Conservation (phyloP, 139 green algal species). For the Auxenochlorella pyrenoidosa region DNA sequence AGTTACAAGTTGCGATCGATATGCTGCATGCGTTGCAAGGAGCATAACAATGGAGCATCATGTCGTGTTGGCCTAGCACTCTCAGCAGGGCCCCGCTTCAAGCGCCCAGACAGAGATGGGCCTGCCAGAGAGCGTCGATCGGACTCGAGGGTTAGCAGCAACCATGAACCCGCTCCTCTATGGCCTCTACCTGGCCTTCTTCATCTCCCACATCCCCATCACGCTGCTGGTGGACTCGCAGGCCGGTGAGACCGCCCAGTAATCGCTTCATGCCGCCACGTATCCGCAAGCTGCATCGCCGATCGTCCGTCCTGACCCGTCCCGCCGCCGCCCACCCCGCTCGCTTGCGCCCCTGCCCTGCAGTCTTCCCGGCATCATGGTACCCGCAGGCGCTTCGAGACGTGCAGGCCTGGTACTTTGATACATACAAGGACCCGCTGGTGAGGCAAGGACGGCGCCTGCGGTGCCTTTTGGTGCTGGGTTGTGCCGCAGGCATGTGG, state of each 20-base stretch:
- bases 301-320: too few species aligned
- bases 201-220: slow-evolving; percentile 79
- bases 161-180: slow-evolving; percentile 30
- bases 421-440: slow-evolving; percentile 68
- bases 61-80: neutral
- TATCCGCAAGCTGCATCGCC: neutral
- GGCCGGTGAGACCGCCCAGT: slow-evolving; percentile 36
- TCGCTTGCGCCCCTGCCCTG: neutral
- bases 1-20: too few species aligned
- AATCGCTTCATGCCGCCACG: neutral
- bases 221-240: slow-evolving; percentile 82
- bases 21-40: too few species aligned
- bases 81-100: neutral
- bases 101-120: neutral
- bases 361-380: slow-evolving; percentile 54
- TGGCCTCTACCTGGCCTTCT: slow-evolving; percentile 60
- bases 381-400: slow-evolving; percentile 45
- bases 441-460: slow-evolving; percentile 37
- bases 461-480: too few species aligned
- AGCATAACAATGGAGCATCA: neutral
- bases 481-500: too few species aligned
- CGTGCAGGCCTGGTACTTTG: slow-evolving; percentile 60
- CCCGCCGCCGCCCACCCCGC: neutral
- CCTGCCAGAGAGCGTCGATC: too few species aligned
- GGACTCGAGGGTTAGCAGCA: too few species aligned